Base-by-base conservation (phyloP, 2,329 filamentous ascomycete genomes). In the Stachybotrys chlorohalonatus region DNA sequence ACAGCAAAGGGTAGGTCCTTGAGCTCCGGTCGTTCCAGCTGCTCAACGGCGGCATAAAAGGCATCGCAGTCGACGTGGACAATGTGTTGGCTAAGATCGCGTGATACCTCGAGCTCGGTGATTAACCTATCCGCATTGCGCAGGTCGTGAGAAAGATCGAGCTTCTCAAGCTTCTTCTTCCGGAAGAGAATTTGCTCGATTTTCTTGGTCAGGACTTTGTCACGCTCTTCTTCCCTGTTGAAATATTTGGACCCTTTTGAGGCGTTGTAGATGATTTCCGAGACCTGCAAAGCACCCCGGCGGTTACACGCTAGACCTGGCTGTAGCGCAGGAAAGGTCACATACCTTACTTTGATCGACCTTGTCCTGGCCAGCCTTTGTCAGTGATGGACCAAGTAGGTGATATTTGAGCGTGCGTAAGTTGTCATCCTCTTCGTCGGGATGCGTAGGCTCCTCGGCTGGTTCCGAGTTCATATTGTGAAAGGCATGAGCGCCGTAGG, bases 191-290 rank as follows among this genome's bases (percentile, higher is more conserved):
- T 93, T 47, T 82, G 80, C 53, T 86, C 83, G 62, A 97, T 96
- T 70, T 95, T 96, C 54, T 85, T 78, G 0, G 93, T 96, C 17
- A 97, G 80, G 49, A 82, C 79, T 63, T 87, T 86, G 74, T 97
- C 93, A 63, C 86, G 87, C 55, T 75, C 79, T 67, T 96, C 87
- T 70, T 99, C 94, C 56, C 92, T 90, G 62, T 87, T 89, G 79
- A 97, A 99, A 74, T 87, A 99, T 68, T 96, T 96, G 61, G 90
- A 95, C 51, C 94, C 94, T 68, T 95, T 96, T 15, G 91, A 96
- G 11, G 92, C 91, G 69, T 95, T 90, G 73, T 96, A 97, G 57
- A 99, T 99, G 62, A 97, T 86, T 63, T 97, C 92, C 2, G 92
- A 95, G 52, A 99, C 91, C 84, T 87, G 52, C 24, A 24, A 24